A percentile compares a stretch with the other conserved stretches of the same genome.
These are phyloP conservation scores for Meyerozyma carpophila DNA, from an alignment of 1,139 yeast genomes.

Conservation along the genomic window DNA sequence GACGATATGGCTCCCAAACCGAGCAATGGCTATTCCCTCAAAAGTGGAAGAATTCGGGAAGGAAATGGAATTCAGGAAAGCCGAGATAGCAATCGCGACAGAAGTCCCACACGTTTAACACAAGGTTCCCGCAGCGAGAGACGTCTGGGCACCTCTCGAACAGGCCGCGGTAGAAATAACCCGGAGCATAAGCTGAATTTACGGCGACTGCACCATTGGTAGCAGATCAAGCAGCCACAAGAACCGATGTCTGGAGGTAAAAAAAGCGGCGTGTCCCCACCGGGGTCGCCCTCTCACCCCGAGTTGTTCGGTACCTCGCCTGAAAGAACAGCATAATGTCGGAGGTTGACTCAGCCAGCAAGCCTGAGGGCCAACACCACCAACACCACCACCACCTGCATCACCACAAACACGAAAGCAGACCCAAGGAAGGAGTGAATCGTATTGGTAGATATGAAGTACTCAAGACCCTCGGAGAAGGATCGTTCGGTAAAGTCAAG, in stretches of 20 bases:
- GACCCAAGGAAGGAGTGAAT: slow-evolving; percentile 13
- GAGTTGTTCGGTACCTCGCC: not conserved
- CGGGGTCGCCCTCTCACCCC: not conserved
- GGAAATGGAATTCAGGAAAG: not conserved
- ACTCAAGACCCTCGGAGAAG: slow-evolving; percentile 92
- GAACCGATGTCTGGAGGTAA: not conserved
- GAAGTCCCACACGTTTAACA: not conserved
- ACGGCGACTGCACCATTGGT: too few relatives aligned
- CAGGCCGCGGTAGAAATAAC: too few relatives aligned
- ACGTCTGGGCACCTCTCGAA: too few relatives aligned
- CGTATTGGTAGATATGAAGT: slow-evolving; percentile 91
- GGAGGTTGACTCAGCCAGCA: not conserved
- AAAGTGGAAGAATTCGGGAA: not conserved
- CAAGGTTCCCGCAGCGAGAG: too few relatives aligned
- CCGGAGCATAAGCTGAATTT: too few relatives aligned
- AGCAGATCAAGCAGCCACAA: too few relatives aligned
- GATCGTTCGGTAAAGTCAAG: slow-evolving; percentile 96
- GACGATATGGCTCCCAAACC: not conserved
- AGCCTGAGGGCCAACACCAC: slow-evolving; percentile 2
- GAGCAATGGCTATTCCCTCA: not conserved
- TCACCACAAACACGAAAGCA: slow-evolving; percentile 11
- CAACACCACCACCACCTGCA: slow-evolving; percentile 6
- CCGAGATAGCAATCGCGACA: not conserved
- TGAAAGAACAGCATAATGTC: not conserved
- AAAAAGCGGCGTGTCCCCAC: not conserved